Percentiles rank a stretch among this genome's conserved stretches.
phyloP scores from a whole-genome alignment of 176 grass and related monocot genomes.

The bread wheat (Triticum aestivum) region IWGSC_CS_RefSeq_v2.1 NC_057808.1:512522449-512522948 shows the following conservation, averaged over 20 bases:
- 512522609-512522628: not conserved
- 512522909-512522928: constrained; percentile 80
- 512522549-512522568: constrained; percentile 14
- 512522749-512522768: not conserved
- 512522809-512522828: not conserved
- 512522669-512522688: not conserved
- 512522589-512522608: not conserved
- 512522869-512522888: constrained; percentile 39
- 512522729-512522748: constrained; percentile 17
- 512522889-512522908: constrained; percentile 57
- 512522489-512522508: constrained; percentile 31
- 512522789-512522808: constrained; percentile 15
- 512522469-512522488: constrained; percentile 45
- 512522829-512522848: constrained; percentile 10
- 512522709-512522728: constrained; percentile 28
- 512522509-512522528: constrained; percentile 69
- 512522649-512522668: constrained; percentile 29
- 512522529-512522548: constrained; percentile 29
- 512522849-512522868: not conserved
- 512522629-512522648: constrained; percentile 35
- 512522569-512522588: constrained; percentile 1
- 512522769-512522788: constrained; percentile 17
- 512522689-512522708: not conserved
- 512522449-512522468: constrained; percentile 10
- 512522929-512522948: constrained; percentile 70